phyloP scores from a whole-genome alignment of 208 protist genomes.

The Trypanosoma lewisi region DNA sequence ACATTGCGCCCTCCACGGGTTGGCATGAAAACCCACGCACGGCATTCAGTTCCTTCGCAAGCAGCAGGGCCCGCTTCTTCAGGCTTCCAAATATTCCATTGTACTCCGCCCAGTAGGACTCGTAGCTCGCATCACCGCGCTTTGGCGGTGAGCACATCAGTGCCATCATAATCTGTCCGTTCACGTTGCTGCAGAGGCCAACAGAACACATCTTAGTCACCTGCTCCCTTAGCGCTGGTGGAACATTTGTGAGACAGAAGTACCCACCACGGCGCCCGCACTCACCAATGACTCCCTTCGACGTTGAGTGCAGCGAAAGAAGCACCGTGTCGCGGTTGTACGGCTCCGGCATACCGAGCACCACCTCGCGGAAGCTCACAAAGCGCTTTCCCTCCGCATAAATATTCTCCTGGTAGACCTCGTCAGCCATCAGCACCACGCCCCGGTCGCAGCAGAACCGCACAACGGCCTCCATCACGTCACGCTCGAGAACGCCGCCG shows the following conservation, averaged over 20 bases:
- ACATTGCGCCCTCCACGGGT: constrained; percentile 96
- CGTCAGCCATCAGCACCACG: constrained; percentile 97
- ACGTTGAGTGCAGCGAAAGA: constrained; percentile 96
- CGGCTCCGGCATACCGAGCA: constrained; percentile 57
- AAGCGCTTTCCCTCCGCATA: constrained; percentile 91
- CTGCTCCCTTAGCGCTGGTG: constrained; percentile 64
- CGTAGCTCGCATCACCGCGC: constrained; percentile 90
- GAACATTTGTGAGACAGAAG: constrained; percentile 90
- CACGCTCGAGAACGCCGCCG: constrained; percentile 82
- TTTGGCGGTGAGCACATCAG: constrained; percentile 96
- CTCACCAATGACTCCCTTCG: constrained; percentile 98
- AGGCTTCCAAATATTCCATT: constrained; percentile 73
- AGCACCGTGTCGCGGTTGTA: constrained; percentile 66
- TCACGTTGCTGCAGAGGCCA: constrained; percentile 96
- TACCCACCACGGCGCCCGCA: constrained; percentile 99
- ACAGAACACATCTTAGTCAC: constrained; percentile 97
- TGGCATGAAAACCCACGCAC: constrained; percentile 94
- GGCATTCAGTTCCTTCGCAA: constrained; percentile 88
- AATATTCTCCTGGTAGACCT: constrained; percentile 99
- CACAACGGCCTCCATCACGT: constrained; percentile 82
- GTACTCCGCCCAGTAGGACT: constrained; percentile 81
- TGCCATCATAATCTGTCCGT: constrained; percentile 93
- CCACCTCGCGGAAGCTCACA: constrained; percentile 87
- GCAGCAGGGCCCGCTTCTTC: constrained; percentile 54
- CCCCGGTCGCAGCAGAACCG: constrained; percentile 57